Percentiles rank a stretch among this genome's conserved stretches.
phyloP scores from a whole-genome alignment of 345 rosid genomes.

The Conringia planisiliqua region DNA sequence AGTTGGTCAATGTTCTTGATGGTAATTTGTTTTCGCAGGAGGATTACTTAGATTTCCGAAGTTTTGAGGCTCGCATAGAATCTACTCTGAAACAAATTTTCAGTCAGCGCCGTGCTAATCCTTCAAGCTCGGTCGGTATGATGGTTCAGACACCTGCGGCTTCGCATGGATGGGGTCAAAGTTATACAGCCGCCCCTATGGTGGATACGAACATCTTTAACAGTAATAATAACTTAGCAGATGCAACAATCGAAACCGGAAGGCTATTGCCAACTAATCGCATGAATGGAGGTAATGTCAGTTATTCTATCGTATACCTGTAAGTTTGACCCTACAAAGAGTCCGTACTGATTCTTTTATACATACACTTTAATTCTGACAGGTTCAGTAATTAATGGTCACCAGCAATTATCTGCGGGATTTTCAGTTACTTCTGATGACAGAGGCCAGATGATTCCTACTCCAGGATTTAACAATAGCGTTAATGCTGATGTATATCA shows the following conservation, averaged over 20 bases:
- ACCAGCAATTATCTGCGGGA: conserved; percentile 59
- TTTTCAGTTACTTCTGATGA: conserved; percentile 58
- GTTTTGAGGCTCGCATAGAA: conserved; percentile 58
- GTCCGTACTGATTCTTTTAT: not conserved
- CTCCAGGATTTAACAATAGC: conserved; percentile 64
- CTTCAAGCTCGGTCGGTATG: conserved; percentile 51
- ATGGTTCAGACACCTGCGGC: conserved; percentile 90
- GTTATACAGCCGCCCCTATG: conserved; percentile 50
- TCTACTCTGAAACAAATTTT: conserved; percentile 38
- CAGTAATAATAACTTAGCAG: conserved; percentile 47
- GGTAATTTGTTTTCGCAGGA: conserved; percentile 47
- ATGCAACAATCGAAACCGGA: conserved; percentile 49
- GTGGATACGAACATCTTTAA: conserved; percentile 42
- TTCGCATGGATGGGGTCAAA: conserved; percentile 54
- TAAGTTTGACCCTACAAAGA: conserved; percentile 15
- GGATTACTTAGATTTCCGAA: conserved; percentile 62
- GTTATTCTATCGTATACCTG: conserved; percentile 10
- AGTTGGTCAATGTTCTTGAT: not conserved
- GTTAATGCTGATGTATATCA: conserved; percentile 41
- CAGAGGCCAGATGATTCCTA: conserved; percentile 88
- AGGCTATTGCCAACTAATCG: conserved; percentile 52
- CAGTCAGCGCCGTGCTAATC: conserved; percentile 52
- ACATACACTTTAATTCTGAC: conserved; percentile 20
- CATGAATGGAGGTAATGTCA: conserved; percentile 49
- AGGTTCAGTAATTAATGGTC: conserved; percentile 67